phyloP scores from a whole-genome alignment of 2,329 filamentous ascomycete species.

The Cytospora paraplurivora region DNA sequence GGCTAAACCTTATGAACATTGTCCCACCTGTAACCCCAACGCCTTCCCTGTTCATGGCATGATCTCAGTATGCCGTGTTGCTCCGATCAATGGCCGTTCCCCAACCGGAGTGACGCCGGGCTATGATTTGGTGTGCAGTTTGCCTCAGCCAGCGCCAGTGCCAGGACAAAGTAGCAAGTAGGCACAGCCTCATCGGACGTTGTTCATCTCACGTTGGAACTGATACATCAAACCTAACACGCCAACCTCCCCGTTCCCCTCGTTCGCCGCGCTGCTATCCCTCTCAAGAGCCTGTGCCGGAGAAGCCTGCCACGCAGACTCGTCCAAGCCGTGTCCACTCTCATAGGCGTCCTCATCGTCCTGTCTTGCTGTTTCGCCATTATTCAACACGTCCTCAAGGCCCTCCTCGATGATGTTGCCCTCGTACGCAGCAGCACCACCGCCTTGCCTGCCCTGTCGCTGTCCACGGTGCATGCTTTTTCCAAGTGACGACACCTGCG shows the following conservation, averaged over 20 bases:
- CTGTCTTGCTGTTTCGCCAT: conserved; percentile 49
- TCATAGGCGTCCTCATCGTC: conserved; percentile 63
- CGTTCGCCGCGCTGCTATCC: conserved; percentile 52
- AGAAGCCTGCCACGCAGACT: conserved; percentile 62
- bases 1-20: background rate
- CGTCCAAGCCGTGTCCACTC: conserved; percentile 53
- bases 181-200: conserved; percentile 35
- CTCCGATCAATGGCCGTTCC: background rate
- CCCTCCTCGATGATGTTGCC: conserved; percentile 60
- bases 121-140: background rate
- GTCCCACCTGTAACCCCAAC: background rate
- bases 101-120: background rate
- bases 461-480: conserved; percentile 49
- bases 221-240: conserved; percentile 62
- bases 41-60: background rate
- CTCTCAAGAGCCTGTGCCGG: conserved; percentile 53
- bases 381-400: conserved; percentile 48
- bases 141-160: conserved; percentile 5
- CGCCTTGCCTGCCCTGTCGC: conserved; percentile 44
- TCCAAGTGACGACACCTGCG: conserved; percentile 51
- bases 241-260: conserved; percentile 53
- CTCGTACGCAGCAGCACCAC: conserved; percentile 43
- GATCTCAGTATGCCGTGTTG: background rate
- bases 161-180: background rate
- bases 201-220: conserved; percentile 58